These are phyloP conservation scores for Escallonia herrerae DNA, from an alignment of 129 eudicot species.

Conservation along the genomic window DNA sequence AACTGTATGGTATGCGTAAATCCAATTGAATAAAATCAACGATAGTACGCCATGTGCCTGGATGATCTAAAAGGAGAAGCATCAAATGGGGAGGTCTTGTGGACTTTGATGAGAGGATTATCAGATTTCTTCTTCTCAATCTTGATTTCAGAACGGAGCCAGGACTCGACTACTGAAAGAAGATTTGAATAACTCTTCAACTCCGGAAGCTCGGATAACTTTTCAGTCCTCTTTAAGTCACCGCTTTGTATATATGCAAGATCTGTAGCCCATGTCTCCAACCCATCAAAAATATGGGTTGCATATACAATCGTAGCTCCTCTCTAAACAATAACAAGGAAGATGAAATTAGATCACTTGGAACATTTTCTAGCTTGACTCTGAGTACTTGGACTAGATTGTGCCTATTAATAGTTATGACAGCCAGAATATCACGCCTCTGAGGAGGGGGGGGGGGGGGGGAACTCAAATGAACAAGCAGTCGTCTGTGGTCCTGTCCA, in stretches of 20 bases:
- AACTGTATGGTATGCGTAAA: too few species aligned
- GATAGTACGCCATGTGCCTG: conserved; percentile 89
- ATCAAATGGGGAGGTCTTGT: conserved; percentile 56
- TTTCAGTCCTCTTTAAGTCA: conserved; percentile 58
- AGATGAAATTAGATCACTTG: too few species aligned
- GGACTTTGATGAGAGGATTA: conserved; percentile 27
- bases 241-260: conserved; percentile 92
- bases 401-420: too few species aligned
- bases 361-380: too few species aligned
- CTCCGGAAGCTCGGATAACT: conserved; percentile 59
- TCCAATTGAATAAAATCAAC: background rate
- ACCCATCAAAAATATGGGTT: conserved; percentile 90
- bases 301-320: conserved; percentile 97
- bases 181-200: conserved; percentile 50
- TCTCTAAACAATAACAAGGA: conserved; percentile 39
- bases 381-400: too few species aligned
- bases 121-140: conserved; percentile 65
- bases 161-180: conserved; percentile 85
- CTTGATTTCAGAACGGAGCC: conserved; percentile 91
- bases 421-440: too few species aligned
- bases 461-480: too few species aligned
- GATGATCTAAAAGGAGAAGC: conserved; percentile 84
- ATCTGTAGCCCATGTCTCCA: conserved; percentile 96
- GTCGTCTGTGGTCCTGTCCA: too few species aligned
- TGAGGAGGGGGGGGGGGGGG: too few species aligned